These are phyloP conservation scores for Cicer pinnatifidum DNA, from an alignment of 306 rosid species.

Conservation along the genomic window DNA sequence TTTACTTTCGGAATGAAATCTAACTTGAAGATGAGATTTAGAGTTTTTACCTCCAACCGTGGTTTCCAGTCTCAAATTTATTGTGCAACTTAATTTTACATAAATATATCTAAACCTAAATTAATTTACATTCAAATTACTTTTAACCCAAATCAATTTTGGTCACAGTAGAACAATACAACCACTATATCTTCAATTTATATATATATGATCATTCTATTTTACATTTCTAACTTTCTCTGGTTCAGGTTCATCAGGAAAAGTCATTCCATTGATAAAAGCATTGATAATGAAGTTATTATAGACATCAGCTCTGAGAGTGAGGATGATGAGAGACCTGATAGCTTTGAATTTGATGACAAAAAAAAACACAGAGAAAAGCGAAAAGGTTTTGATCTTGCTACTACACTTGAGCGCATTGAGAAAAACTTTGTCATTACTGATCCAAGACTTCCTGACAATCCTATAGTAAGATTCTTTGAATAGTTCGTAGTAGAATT, in stretches of 20 bases:
- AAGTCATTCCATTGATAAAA: conserved; percentile 58
- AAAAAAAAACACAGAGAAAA: conserved; percentile 74
- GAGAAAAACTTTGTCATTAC: conserved; percentile 98
- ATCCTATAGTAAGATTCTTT: conserved; percentile 80
- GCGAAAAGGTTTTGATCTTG: conserved; percentile 96
- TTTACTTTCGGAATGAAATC: too few species aligned
- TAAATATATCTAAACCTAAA: not conserved
- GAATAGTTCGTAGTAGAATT: not conserved
- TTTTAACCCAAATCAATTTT: not conserved
- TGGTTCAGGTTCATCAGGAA: conserved; percentile 64
- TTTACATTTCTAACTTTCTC: not conserved
- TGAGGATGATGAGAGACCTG: conserved; percentile 64
- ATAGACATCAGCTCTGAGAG: conserved; percentile 50
- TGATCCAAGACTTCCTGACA: conserved; percentile 98
- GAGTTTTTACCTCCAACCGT: too few species aligned
- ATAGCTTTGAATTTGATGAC: conserved; percentile 61
- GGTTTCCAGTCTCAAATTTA: too few species aligned
- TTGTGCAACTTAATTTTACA: not conserved
- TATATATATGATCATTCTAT: conserved; percentile 3
- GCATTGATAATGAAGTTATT: conserved; percentile 43
- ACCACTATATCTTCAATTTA: conserved; percentile 1
- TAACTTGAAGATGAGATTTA: too few species aligned
- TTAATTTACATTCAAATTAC: not conserved
- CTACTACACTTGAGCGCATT: conserved; percentile 96
- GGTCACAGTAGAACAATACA: not conserved